Conservation (phyloP, 164 flowering plant genomes). For the Nymphaea thermarum region DNA sequence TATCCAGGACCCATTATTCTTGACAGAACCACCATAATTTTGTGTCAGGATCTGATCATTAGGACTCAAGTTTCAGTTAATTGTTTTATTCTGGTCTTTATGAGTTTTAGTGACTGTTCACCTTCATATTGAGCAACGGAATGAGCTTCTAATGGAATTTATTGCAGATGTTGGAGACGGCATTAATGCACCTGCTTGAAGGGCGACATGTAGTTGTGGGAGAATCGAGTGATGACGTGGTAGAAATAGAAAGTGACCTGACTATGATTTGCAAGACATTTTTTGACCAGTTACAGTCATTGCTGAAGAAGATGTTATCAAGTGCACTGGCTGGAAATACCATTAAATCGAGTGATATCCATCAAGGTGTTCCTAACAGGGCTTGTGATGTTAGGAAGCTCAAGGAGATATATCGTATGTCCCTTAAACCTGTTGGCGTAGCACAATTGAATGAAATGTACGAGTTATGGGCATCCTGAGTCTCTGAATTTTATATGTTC, state of each 20-base stretch:
- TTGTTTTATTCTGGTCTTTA: too few species aligned
- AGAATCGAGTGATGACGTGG: slow-evolving; percentile 8
- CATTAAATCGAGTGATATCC: slow-evolving; percentile 20
- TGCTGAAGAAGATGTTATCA: slow-evolving; percentile 66
- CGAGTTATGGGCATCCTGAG: slow-evolving; percentile 37
- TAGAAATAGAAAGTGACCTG: slow-evolving; percentile 7
- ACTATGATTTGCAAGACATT: slow-evolving; percentile 24
- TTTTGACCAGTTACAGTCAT: slow-evolving; percentile 57
- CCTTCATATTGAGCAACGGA: not conserved
- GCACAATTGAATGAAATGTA: slow-evolving; percentile 50
- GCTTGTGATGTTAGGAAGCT: slow-evolving; percentile 51
- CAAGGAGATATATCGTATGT: slow-evolving; percentile 66
- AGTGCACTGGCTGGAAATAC: slow-evolving; percentile 22
- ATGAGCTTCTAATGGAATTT: slow-evolving; percentile 1
- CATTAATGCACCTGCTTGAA: slow-evolving; percentile 64
- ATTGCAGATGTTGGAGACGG: slow-evolving; percentile 69
- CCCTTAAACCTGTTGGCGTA: slow-evolving; percentile 41
- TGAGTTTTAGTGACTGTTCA: too few species aligned
- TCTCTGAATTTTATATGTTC: not conserved
- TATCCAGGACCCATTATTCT: too few species aligned
- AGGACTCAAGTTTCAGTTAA: too few species aligned
- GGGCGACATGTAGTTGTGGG: slow-evolving; percentile 35
- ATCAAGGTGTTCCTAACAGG: slow-evolving; percentile 17
- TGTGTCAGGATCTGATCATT: too few species aligned
- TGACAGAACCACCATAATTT: too few species aligned